These are phyloP conservation scores for Terana coerulea DNA, from an alignment of 768 basidiomycete species.

Conservation along the genomic window DNA sequence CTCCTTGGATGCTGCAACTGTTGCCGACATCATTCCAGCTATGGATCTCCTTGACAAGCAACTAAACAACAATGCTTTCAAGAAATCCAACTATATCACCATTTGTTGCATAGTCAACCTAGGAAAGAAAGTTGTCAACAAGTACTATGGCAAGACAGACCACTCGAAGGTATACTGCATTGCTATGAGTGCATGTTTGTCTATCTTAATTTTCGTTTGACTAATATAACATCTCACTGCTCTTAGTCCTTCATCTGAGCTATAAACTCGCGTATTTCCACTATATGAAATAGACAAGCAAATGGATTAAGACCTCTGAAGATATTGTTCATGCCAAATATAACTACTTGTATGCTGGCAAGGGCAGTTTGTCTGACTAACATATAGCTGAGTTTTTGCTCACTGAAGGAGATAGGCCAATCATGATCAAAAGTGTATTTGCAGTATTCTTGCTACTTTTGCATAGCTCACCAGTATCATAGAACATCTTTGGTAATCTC, in stretches of 20 bases:
- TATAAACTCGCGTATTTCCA: constrained; percentile 27
- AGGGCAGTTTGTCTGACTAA: too few relatives aligned
- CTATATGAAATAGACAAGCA: too few relatives aligned
- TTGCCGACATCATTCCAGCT: constrained; percentile 29
- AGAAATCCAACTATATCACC: not conserved
- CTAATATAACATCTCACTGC: not conserved
- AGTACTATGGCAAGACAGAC: constrained; percentile 27
- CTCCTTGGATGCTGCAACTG: constrained; percentile 17
- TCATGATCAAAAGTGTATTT: too few relatives aligned
- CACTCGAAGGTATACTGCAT: constrained; percentile 23
- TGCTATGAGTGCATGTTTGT: constrained; percentile 23
- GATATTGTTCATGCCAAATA: too few relatives aligned
- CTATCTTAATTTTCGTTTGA: not conserved
- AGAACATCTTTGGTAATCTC: too few relatives aligned
- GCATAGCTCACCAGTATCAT: too few relatives aligned
- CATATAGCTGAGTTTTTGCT: too few relatives aligned
- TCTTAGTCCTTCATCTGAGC: constrained; percentile 25
- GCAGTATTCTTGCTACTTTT: too few relatives aligned
- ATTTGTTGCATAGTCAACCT: constrained; percentile 21
- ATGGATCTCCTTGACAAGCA: constrained; percentile 23
- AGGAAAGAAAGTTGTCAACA: constrained; percentile 22
- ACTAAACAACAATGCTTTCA: constrained; percentile 20
- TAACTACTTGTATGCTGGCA: too few relatives aligned
- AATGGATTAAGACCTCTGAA: too few relatives aligned
- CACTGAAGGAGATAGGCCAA: too few relatives aligned